phyloP scores from a whole-genome alignment of 768 basidiomycete species.

The Rhodotorula diobovata region DNA sequence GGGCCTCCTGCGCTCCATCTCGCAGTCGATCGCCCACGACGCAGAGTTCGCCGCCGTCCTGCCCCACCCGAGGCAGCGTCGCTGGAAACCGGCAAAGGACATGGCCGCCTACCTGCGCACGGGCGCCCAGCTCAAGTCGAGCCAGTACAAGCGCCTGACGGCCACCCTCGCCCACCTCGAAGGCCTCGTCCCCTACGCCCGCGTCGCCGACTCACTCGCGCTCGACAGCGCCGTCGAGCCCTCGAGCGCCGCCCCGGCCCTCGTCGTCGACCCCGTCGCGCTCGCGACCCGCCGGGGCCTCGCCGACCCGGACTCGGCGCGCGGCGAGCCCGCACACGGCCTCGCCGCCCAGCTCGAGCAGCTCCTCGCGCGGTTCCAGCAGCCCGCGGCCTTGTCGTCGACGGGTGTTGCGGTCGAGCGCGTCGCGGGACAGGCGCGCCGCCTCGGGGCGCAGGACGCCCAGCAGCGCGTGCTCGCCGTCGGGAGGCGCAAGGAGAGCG shows the following conservation, averaged over 20 bases:
- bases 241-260: not conserved
- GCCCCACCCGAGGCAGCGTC: conserved; percentile 27
- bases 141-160: conserved; percentile 38
- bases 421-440: conserved; percentile 54
- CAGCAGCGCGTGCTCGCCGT: conserved; percentile 79
- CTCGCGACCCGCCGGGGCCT: conserved; percentile 16
- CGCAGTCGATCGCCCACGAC: conserved; percentile 10
- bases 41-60: conserved; percentile 23
- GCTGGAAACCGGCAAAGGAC: conserved; percentile 30
- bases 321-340: not conserved
- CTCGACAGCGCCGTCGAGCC: not conserved
- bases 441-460: conserved; percentile 62
- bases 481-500: conserved; percentile 82
- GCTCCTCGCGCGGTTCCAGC: conserved; percentile 26
- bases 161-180: conserved; percentile 23
- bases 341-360: conserved; percentile 18
- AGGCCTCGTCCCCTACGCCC: conserved; percentile 35
- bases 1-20: conserved; percentile 37
- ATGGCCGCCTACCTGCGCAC: conserved; percentile 37
- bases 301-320: not conserved
- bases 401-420: conserved; percentile 32
- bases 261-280: conserved; percentile 35
- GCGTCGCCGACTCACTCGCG: conserved; percentile 23
- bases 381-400: conserved; percentile 15
- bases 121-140: conserved; percentile 20